Evolutionary conservation across 2,329 filamentous ascomycete species (phyloP).

Genomic region (Dothistroma pini): DNA sequence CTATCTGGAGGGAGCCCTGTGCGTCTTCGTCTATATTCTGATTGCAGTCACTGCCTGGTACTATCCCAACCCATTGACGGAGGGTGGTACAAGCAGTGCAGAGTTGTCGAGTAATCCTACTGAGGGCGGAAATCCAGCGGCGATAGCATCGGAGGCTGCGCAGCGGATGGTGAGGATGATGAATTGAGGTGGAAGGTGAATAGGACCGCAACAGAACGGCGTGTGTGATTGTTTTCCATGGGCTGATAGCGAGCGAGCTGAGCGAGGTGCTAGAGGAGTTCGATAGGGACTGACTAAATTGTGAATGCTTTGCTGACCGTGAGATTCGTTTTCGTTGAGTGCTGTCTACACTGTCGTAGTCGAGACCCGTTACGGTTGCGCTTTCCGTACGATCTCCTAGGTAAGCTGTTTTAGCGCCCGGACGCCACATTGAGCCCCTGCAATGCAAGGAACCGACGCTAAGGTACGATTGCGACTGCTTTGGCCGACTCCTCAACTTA

Average conservation of each 20-base stretch:
- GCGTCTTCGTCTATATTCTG: conserved; percentile 65
- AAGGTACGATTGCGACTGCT: no score
- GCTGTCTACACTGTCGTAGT: no score
- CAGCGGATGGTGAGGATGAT: background rate
- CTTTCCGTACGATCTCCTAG: no score
- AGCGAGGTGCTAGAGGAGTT: conserved; percentile 3
- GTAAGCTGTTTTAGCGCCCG: no score
- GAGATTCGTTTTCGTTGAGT: background rate
- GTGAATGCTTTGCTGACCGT: background rate
- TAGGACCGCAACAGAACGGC: background rate
- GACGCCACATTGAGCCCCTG: no score
- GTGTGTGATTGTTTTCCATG: background rate
- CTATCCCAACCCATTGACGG: conserved; percentile 45
- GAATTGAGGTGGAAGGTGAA: background rate
- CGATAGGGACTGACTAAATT: background rate
- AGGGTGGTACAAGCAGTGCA: background rate
- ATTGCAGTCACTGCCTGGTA: conserved; percentile 61
- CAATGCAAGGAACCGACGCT: no score
- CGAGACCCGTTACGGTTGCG: no score
- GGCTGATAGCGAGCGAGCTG: background rate
- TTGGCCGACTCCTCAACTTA: background rate
- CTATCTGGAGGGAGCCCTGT: conserved; percentile 81
- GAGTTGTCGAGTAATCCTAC: background rate
- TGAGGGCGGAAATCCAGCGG: background rate
- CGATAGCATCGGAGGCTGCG: background rate